A percentile compares a stretch with the other conserved stretches of the same genome.
These are phyloP conservation scores for Fusarium caatingaense DNA, from an alignment of 2,329 filamentous ascomycete genomes.

Conservation along the genomic window DNA sequence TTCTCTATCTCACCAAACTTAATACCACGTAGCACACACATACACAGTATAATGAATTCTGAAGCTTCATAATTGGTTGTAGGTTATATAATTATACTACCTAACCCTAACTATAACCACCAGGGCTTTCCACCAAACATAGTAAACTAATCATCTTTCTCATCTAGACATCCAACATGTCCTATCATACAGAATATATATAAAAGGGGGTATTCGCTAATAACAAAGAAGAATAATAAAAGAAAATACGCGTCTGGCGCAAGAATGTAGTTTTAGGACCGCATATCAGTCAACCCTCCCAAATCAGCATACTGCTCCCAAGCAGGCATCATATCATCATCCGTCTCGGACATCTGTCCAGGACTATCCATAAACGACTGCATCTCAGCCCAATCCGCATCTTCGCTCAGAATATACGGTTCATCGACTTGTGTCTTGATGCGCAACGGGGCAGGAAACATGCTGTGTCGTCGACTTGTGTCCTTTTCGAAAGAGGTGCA, in stretches of 20 bases:
- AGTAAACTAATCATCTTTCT: slow-evolving; percentile 32
- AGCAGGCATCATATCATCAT: slow-evolving; percentile 48
- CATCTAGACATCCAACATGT: slow-evolving; percentile 21
- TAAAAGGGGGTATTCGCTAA: slow-evolving; percentile 43
- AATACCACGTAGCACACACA: not conserved
- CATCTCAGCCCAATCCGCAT: slow-evolving; percentile 54
- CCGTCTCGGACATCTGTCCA: slow-evolving; percentile 24
- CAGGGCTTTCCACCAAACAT: slow-evolving; percentile 3
- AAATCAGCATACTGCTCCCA: slow-evolving; percentile 62
- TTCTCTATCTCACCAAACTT: not conserved
- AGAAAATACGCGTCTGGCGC: slow-evolving; percentile 21
- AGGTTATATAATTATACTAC: not conserved
- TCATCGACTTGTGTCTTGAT: slow-evolving; percentile 42
- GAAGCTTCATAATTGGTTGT: not conserved
- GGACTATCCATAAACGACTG: slow-evolving; percentile 51
- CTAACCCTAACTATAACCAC: not conserved
- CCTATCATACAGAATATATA: slow-evolving; percentile 24
- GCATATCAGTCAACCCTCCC: slow-evolving; percentile 57
- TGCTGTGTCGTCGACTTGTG: slow-evolving; percentile 35
- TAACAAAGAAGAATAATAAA: slow-evolving; percentile 10
- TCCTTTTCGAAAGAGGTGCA: slow-evolving; percentile 13
- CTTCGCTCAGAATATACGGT: slow-evolving; percentile 45
- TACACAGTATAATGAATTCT: not conserved
- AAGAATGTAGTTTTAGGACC: slow-evolving; percentile 29
- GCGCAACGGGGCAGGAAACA: slow-evolving; percentile 40